Evolutionary conservation across 1,139 yeast species (phyloP), one percentile per base, ranked within the genome.

Genomic region (Saccharomycopsis hybrid): DNA sequence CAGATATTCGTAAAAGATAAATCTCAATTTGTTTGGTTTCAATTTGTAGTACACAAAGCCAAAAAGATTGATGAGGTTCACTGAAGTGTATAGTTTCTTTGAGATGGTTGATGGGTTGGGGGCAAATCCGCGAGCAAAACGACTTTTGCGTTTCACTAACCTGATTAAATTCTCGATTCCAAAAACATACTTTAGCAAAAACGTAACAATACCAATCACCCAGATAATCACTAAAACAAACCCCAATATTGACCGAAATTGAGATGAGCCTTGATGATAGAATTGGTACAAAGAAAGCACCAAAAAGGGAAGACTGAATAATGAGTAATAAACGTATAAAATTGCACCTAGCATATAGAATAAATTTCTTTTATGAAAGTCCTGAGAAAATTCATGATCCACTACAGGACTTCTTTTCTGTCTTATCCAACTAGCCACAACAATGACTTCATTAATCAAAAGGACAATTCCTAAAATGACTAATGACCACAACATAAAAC

Each of bases 51-150:
- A 78, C 29, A 68, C 60, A 46, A 66, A 66, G 2, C 74, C 70
- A 80, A 81, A 78, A 2, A 70, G 54, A 49, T 76, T 64, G 44
- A 77, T 70, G 2, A 71, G 64, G 52, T 66, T 71, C 49, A 76
- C 66, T 1, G 79, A 75, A 1, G 79, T 71, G 57, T 77, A 78
- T 3, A 78, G 58, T 53, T 64, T 64, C 24, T 55, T 55, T n/a
- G 49, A 38, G 9, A 24, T 18, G 18, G 18, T 18, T 18, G 18
- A 18, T 18, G 18, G 30, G 42, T 31, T 30, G 5, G n/a, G 30
- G 11, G 11, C 25, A 32, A 43, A 9, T 13, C 13, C 37, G 33
- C 18, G 18, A 18, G 18, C 18, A 18, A 18, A 18, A 18, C 18
- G 18, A 18, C 18, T 18, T 18, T 18, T 18, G 18, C 18, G 18